Base-by-base conservation (phyloP, 768 basidiomycete genomes). In the Panellus pusillus region DNA sequence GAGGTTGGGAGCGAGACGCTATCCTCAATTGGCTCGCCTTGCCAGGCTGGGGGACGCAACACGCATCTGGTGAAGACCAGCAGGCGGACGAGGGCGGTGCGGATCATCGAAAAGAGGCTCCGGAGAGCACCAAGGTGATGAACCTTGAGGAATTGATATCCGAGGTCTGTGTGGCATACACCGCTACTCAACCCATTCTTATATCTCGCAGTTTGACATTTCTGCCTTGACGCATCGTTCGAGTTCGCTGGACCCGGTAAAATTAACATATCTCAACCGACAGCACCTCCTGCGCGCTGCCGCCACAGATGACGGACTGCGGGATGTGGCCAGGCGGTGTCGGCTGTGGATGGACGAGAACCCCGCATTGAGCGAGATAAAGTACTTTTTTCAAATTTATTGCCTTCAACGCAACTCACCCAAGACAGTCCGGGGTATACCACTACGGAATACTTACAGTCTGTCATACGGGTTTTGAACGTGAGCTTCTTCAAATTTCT, bases 21-120 rank as follows among this genome's bases (percentile, higher is more conserved):
- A 69, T 99, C 13, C 70, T 95, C 20, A 98, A 98, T 64, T 98
- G 95, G 87, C 79, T 98, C 8, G 92, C 92, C 6, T 74, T 98
- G 15, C 87, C 92, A n/a, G 95, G 97, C 1, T 98, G 95, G 91
- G 91, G 93, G 19, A 82, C 78, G 9, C 75, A 79, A 9, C 76
- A 76, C 39, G 69, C 74, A 44, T 42, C 57, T 12, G 19, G 45
- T 41, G 43, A 52, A 20, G 31, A 44, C 24, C 24, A 24, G 43
- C 43, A 18, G 47, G 32, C 32, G 2, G 32, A 35, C 14, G 11
- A 9, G 14, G 24, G 24, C 24, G 47, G 56, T 58, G 11, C 61
- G 48, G 13, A 61, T 52, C 27, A 36, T 64, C 32, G 32, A 8
- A 70, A 74, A 29, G 72, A 74, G 31, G 80, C 81, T 1, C 86